Conservation (phyloP, 805 yeast genomes). For the Candida saitoana region DNA sequence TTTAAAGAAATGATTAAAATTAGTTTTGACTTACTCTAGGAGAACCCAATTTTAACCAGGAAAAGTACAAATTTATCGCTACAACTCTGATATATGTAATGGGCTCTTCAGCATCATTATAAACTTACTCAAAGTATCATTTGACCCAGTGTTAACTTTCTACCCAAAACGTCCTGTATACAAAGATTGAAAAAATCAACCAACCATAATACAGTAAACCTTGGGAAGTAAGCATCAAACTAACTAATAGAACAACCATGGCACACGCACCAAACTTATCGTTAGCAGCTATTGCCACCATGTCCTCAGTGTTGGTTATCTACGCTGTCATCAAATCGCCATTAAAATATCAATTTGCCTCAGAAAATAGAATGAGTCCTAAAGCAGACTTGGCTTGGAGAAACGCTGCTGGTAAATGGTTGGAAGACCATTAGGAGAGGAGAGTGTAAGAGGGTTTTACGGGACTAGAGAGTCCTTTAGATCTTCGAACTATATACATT, state of each 20-base stretch:
- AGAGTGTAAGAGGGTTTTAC: neutral
- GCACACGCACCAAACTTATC: slow-evolving; percentile 40
- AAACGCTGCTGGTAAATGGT: slow-evolving; percentile 43
- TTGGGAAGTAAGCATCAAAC: neutral
- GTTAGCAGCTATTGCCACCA: slow-evolving; percentile 37
- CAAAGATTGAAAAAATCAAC: slow-evolving; percentile 4
- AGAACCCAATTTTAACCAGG: no score
- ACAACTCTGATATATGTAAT: no score
- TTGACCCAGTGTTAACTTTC: neutral
- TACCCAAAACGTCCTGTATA: no score
- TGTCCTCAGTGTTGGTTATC: slow-evolving; percentile 38
- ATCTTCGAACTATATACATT: neutral
- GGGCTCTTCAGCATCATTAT: no score
- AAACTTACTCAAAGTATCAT: no score
- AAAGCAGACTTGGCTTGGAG: slow-evolving; percentile 48
- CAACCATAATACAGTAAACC: slow-evolving; percentile 2
- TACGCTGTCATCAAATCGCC: slow-evolving; percentile 40
- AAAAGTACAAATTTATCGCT: no score
- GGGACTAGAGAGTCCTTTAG: neutral
- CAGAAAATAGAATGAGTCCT: slow-evolving; percentile 42
- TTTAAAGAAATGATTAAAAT: no score
- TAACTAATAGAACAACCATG: slow-evolving; percentile 8
- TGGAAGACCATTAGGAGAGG: slow-evolving; percentile 19
- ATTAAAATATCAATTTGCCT: slow-evolving; percentile 36
- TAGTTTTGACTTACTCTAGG: no score